phyloP scores from a whole-genome alignment of 177 flowering plant species.

The Vitis hybrid region DNA sequence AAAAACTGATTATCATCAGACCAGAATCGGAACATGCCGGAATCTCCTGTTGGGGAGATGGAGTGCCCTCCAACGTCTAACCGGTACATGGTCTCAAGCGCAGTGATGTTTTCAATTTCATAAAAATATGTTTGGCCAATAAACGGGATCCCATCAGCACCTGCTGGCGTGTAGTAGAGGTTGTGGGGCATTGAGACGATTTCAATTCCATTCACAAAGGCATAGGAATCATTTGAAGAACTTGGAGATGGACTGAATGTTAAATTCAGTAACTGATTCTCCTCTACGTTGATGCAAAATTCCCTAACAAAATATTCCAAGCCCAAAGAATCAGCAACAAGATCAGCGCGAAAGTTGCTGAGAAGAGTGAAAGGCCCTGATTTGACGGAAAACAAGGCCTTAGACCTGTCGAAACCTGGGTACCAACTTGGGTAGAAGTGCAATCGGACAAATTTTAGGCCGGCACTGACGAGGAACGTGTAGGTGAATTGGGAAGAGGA shows the following conservation, averaged over 20 bases:
- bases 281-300: conserved; percentile 1
- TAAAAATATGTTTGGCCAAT: background rate
- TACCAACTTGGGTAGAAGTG: conserved; percentile 9
- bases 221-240: background rate
- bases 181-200: conserved; percentile 14
- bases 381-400: conserved; percentile 6
- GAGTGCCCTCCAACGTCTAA: conserved; percentile 6
- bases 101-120: background rate
- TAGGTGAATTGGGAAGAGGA: conserved; percentile 4
- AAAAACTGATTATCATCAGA: background rate
- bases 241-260: conserved; percentile 10
- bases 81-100: conserved; percentile 8
- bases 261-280: background rate
- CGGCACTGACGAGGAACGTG: background rate
- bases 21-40: conserved; percentile 12
- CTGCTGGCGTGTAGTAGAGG: background rate
- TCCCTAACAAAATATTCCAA: background rate
- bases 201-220: conserved; percentile 14
- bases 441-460: conserved; percentile 16
- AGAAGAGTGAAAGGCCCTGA: conserved; percentile 7
- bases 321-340: background rate
- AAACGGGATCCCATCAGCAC: too few relatives aligned
- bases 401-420: background rate
- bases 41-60: background rate
- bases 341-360: background rate